Percentiles rank a stretch among this genome's conserved stretches.
Evolutionary conservation across 345 rosid species (phyloP).

Genomic region (Aegle marmelos): DNA sequence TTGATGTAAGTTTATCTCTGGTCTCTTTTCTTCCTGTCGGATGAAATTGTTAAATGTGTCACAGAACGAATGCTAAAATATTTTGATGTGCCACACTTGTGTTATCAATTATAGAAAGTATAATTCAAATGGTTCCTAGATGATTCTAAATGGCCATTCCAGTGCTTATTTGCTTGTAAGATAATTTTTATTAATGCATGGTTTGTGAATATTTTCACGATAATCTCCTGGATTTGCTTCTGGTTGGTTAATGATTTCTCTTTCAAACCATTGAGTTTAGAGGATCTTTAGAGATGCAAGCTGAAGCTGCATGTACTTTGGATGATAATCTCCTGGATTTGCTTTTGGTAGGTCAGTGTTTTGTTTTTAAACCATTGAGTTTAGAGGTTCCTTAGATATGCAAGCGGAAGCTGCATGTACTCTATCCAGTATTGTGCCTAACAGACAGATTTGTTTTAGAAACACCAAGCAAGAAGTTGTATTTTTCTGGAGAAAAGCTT

Average conservation of each 20-base stretch:
- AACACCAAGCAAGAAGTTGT: background rate
- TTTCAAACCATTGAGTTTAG: background rate
- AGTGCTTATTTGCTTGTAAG: background rate
- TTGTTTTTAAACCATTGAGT: background rate
- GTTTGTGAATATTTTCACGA: background rate
- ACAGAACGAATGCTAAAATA: background rate
- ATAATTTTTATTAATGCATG: background rate
- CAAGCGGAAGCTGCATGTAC: background rate
- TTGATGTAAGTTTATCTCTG: conserved; percentile 63
- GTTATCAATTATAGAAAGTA: background rate
- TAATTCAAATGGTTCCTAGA: background rate
- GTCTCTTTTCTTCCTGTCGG: background rate
- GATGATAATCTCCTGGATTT: background rate
- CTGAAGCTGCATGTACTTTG: background rate
- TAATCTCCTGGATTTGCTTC: conserved; percentile 1
- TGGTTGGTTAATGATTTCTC: background rate
- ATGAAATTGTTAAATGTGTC: background rate
- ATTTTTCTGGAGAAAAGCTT: background rate
- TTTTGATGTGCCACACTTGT: background rate
- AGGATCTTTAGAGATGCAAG: background rate
- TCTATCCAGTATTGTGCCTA: background rate
- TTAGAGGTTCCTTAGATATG: background rate
- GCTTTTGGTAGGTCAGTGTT: background rate
- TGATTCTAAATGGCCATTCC: background rate
- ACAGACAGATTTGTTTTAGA: background rate